Conservation (phyloP, 2,329 filamentous ascomycete genomes). For the Fusarium pseudocircinatum region DNA sequence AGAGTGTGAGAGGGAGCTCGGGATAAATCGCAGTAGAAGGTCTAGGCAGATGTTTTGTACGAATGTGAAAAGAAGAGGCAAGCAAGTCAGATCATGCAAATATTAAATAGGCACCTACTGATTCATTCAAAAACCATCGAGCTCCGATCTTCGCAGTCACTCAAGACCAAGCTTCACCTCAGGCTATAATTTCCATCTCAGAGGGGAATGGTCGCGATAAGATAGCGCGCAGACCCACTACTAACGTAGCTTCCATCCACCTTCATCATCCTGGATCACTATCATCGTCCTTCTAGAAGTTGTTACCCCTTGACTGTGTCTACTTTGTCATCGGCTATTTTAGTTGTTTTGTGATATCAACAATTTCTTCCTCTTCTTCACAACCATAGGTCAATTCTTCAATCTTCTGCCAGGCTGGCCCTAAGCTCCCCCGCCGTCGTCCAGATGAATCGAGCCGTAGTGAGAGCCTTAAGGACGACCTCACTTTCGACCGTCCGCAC, state of each 20-base stretch:
- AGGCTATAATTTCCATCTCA: slow-evolving; percentile 7
- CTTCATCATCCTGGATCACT: slow-evolving; percentile 1
- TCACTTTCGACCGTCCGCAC: slow-evolving; percentile 70
- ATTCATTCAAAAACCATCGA: background rate
- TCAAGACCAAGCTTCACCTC: background rate
- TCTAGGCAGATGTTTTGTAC: background rate
- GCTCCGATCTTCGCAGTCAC: slow-evolving; percentile 14
- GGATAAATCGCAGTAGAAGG: slow-evolving; percentile 8
- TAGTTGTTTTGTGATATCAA: background rate
- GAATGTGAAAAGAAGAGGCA: background rate
- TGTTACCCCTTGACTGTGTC: background rate
- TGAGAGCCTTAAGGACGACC: slow-evolving; percentile 74
- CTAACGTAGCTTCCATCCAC: background rate
- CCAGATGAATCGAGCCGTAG: slow-evolving; percentile 78
- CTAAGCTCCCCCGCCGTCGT: slow-evolving; percentile 23
- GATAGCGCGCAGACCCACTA: slow-evolving; percentile 23
- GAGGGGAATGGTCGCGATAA: slow-evolving; percentile 33
- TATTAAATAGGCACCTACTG: background rate
- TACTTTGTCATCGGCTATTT: slow-evolving; percentile 9
- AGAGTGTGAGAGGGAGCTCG: slow-evolving; percentile 7
- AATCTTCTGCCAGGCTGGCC: slow-evolving; percentile 12
- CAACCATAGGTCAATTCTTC: background rate
- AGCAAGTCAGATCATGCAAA: background rate
- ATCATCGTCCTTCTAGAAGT: background rate
- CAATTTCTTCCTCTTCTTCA: background rate